Evolutionary conservation across 306 rosid genomes (phyloP), one percentile per base, ranked within the genome.

Genomic region (Vachellia pachyceras): DNA sequence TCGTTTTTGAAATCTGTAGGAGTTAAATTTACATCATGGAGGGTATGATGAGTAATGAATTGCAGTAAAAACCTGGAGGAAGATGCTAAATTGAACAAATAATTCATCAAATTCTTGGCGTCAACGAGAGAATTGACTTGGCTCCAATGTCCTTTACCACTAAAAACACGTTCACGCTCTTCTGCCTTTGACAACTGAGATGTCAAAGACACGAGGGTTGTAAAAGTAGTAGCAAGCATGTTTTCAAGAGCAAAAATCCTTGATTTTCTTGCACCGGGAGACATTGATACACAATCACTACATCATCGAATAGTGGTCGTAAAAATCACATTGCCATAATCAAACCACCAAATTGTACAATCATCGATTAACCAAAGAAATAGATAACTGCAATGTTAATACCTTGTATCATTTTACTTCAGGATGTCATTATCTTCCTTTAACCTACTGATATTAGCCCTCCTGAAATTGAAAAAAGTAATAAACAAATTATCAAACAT

Each of bases 181-280:
- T 89, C 99, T 61, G 98, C 99, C 83, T 92, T 98, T 10, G 99
- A 95, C 72, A 95, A 83, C 54, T 95, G 99, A 50, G 98, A 95
- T 66, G 98, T 96, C 99, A 93, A 93, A 6, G 97, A 88, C 44
- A 93, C 94, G 55, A 93, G 52, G 78, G 94, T 87, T 82, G 93
- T 85, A 60, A 98, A 93, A 79, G 99, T 81, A 75, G 97, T 75
- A 36, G 90, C 78, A 69, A 93, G 94, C 99, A 95, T 95, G 75
- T 87, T 93, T 88, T 95, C 97, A 12, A 95, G 97, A 20, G 97
- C 97, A 87, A 73, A 90, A 76, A 95, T 88, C 83, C 99, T 89
- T 44, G 98, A 95, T 77, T 86, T 95, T 89, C 98, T 92, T 42
- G 97, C 99, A 67, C 94, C 97, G 3, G 99, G 99, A 78, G 99